These are phyloP conservation scores for Buxus sempervirens DNA, from an alignment of 164 flowering plant species.

Conservation along the genomic window DNA sequence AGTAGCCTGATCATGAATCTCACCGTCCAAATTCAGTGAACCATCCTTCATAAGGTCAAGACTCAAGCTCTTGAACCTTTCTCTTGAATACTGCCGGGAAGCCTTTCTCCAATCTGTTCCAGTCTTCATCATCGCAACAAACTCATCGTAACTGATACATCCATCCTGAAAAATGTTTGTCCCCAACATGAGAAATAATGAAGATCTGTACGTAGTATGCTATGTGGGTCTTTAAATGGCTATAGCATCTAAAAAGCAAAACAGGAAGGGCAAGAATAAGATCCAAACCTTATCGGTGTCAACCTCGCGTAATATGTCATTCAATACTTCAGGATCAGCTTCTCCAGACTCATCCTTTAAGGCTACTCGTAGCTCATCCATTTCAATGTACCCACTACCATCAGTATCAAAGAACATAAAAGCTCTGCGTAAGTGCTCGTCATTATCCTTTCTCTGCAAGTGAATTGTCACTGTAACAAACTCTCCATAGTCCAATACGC, in stretches of 20 bases:
- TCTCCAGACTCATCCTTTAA: slow-evolving; percentile 75
- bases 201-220: neutral
- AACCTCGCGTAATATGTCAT: slow-evolving; percentile 87
- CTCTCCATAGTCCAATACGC: slow-evolving; percentile 91
- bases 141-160: slow-evolving; percentile 83
- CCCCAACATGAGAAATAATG: neutral
- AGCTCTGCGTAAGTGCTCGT: slow-evolving; percentile 83
- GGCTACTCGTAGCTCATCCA: slow-evolving; percentile 65
- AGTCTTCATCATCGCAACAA: slow-evolving; percentile 96
- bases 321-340: slow-evolving; percentile 59
- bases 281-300: slow-evolving; percentile 86
- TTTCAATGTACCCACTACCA: slow-evolving; percentile 87
- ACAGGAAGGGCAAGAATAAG: neutral
- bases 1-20: slow-evolving; percentile 44
- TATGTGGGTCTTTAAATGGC: neutral
- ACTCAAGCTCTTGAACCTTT: slow-evolving; percentile 94
- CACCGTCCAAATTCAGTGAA: slow-evolving; percentile 70
- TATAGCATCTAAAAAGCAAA: slow-evolving; percentile 1
- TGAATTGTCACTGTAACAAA: slow-evolving; percentile 96
- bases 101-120: slow-evolving; percentile 99
- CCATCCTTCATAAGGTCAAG: slow-evolving; percentile 95
- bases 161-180: slow-evolving; percentile 58
- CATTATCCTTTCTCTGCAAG: slow-evolving; percentile 94
- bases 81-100: slow-evolving; percentile 92
- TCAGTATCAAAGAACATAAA: slow-evolving; percentile 90